A percentile compares a stretch with the other conserved stretches of the same genome.
These are phyloP conservation scores for Triticum urartu DNA, from an alignment of 176 grass and related monocot species.

Conservation along the genomic window DNA sequence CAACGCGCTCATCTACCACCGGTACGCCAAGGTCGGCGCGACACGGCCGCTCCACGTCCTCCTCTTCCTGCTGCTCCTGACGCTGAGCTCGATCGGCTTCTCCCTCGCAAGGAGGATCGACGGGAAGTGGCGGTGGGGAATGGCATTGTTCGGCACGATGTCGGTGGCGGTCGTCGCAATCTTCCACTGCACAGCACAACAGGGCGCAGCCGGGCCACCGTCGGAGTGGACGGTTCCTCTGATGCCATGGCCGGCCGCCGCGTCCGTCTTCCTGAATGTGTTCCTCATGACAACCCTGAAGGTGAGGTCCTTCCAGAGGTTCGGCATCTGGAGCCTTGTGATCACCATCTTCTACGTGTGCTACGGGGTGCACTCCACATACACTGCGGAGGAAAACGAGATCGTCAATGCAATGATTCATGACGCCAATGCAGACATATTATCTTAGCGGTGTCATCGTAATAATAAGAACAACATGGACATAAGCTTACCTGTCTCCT, in stretches of 20 bases:
- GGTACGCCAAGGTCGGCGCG: constrained; percentile 52
- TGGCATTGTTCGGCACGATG: constrained; percentile 33
- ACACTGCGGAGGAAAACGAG: constrained; percentile 78
- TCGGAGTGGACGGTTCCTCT: constrained; percentile 67
- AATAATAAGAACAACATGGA: constrained; percentile 3
- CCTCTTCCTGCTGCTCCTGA: constrained; percentile 68
- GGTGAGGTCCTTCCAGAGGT: constrained; percentile 67
- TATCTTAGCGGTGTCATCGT: constrained; percentile 32
- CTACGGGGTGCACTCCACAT: constrained; percentile 88
- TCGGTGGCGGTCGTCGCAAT: constrained; percentile 30
- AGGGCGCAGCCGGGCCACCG: constrained; percentile 23
- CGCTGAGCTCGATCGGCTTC: constrained; percentile 59
- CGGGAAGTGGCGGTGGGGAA: constrained; percentile 32
- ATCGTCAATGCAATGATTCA: constrained; percentile 42
- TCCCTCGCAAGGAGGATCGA: constrained; percentile 59
- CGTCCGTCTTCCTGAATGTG: constrained; percentile 83
- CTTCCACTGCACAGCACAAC: constrained; percentile 42
- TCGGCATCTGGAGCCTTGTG: constrained; percentile 59
- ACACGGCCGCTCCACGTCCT: constrained; percentile 46
- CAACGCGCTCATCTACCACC: constrained; percentile 83
- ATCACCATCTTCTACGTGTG: constrained; percentile 64
- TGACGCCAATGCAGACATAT: constrained; percentile 39
- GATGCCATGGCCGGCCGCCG: constrained; percentile 96
- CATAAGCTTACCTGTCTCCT: constrained; percentile 1
- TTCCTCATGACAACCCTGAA: constrained; percentile 82